Evolutionary conservation across 306 rosid species (phyloP), one percentile per base, ranked within the genome.

Genomic region (Mimosa bimucronata): DNA sequence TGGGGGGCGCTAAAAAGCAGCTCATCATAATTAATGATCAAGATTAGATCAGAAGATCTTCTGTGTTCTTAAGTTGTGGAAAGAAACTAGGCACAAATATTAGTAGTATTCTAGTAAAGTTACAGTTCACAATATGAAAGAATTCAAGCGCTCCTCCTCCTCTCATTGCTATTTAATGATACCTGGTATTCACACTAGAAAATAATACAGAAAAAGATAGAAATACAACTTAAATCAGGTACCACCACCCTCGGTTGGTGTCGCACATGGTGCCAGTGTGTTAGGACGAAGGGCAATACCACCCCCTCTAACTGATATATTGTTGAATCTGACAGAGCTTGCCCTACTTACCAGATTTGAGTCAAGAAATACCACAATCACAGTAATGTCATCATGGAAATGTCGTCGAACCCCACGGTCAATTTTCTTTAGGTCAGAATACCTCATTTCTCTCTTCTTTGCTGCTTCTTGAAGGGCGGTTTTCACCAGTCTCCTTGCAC

Each of bases 401-500:
- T 95, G 99, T 25, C 99, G 91, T 4, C 99, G 98, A 37, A 95
- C 99, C 11, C 99, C 99, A 0, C 99, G 90, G 41, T 93, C 99
- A 1, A 95, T 95, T 90, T 90, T 95, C 88, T 91, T 95, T 82
- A 95, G 81, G 89, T 95, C 99, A 9, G 99, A 95, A 80, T 95
- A 95, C 80, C 99, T 91, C 99, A 95, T 95, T 83, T 95, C 99
- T 86, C 99, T 95, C 90, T 95, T 95, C 90, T 92, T 91, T 19
- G 99, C 95, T 44, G 95, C 92, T 87, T 87, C 84, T 77, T 85
- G 92, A 41, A 91, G 85, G 38, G 95, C 95, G 30, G 87, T 71
- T 89, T 89, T 95, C 82, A 95, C 93, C 86, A 95, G 86, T 86
- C 93, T 88, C 87, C 83, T 90, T 60, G 99, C 99, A 78, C 92